Percentiles rank a stretch among this genome's conserved stretches.
phyloP scores from a whole-genome alignment of 176 grass and related monocot species.

The Typha latifolia region DNA sequence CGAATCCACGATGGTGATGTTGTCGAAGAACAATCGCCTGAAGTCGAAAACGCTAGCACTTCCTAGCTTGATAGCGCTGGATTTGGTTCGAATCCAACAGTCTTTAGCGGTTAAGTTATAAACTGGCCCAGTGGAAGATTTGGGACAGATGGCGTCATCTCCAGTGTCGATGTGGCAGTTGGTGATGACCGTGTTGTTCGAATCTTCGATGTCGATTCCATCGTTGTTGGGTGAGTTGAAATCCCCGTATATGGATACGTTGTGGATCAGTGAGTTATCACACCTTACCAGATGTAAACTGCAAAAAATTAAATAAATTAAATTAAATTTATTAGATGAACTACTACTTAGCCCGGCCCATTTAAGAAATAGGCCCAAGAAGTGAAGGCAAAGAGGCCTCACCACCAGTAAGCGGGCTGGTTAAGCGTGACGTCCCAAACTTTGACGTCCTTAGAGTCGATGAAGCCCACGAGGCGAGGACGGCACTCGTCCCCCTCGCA shows the following conservation, averaged over 20 bases:
- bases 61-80: constrained; percentile 79
- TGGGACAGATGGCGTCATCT: constrained; percentile 72
- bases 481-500: constrained; percentile 73
- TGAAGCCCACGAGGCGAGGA: constrained; percentile 78
- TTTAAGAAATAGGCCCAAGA: background rate
- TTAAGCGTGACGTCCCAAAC: constrained; percentile 67
- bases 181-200: constrained; percentile 67
- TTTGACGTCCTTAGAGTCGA: constrained; percentile 63
- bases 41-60: constrained; percentile 54
- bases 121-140: constrained; percentile 55
- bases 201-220: constrained; percentile 76
- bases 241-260: constrained; percentile 69
- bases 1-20: constrained; percentile 70
- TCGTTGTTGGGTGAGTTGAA: constrained; percentile 76
- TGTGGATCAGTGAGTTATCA: constrained; percentile 45
- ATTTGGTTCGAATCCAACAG: constrained; percentile 89
- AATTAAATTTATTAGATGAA: background rate
- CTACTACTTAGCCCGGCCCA: no score
- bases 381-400: constrained; percentile 9
- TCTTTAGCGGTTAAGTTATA: constrained; percentile 55
- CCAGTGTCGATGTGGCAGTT: constrained; percentile 67
- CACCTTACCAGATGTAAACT: constrained; percentile 79
- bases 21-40: constrained; percentile 40
- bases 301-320: constrained; percentile 6
- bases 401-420: constrained; percentile 85